Evolutionary conservation across 2,329 filamentous ascomycete species (phyloP), one percentile per base, ranked within the genome.

Genomic region (Colletotrichum theobromicola): DNA sequence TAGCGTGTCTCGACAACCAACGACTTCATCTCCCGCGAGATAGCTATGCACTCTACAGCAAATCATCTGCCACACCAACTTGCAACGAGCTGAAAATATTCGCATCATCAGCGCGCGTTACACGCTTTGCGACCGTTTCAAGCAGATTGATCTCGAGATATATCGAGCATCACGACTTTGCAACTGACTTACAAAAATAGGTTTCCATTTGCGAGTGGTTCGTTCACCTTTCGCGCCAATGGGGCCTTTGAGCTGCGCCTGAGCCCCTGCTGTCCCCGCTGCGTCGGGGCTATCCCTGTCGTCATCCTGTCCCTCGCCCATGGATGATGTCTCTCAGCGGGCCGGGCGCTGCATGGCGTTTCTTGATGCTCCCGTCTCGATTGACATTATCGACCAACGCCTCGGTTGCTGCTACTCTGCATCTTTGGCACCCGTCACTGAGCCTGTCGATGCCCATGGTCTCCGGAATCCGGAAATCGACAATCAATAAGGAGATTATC

Each of bases 311-410:
- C 62, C 35, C 32, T 67, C 67, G 68, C 62, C 42, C 42, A 50
- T 13, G 42, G 42, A 72, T 72, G 42, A 72, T 72, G 68, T 74
- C 69, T 67, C 62, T 74, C 55, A 34, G 72, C 72, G 72, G 72
- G 68, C 72, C 72, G 68, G 68, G 34, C 57, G 57, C 62, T 72
- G 34, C 68, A 74, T 74, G 72, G 68, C 34, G 68, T 71, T 30
- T 74, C 68, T 72, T 67, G 62, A 57, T 53, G 50, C 35, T 62
- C 18, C 15, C 61, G 53, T 46, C 34, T 24, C 32, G 13, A 63
- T 60, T 62, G 32, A 10, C 37, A 34, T 34, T 50, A 37, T 35
- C 53, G 32, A 37, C 21, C 61, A 64, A 34, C 42, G 57, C 57
- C 71, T 67, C 62, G 62, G 69, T 60, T 65, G 30, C 62, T 67